Percentiles rank a stretch among this genome's conserved stretches.
phyloP scores from a whole-genome alignment of 73 alveolate species.

The Stentor coeruleus region DNA sequence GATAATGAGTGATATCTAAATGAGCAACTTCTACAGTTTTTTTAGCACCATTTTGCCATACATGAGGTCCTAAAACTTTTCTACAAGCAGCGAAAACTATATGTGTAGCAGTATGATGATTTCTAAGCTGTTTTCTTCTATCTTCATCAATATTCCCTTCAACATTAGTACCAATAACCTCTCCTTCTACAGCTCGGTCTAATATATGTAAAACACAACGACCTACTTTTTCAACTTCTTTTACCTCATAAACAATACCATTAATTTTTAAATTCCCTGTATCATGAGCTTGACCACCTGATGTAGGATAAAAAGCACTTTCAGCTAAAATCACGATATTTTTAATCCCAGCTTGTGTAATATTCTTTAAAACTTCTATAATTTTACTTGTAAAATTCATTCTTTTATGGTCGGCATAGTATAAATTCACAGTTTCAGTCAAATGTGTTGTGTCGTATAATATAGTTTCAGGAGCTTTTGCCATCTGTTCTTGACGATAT shows the following conservation, averaged over 20 bases:
- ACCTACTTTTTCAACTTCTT: conserved; percentile 94
- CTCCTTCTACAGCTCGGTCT: conserved; percentile 71
- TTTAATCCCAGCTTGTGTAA: conserved; percentile 55
- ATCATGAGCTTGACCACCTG: conserved; percentile 97
- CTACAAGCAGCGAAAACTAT: conserved; percentile 95
- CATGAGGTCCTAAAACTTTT: conserved; percentile 97
- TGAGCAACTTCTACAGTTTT: conserved; percentile 95
- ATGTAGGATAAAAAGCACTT: conserved; percentile 94
- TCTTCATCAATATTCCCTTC: conserved; percentile 75
- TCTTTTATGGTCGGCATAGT: conserved; percentile 81
- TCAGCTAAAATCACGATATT: conserved; percentile 88
- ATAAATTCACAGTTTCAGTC: conserved; percentile 87
- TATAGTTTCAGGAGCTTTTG: conserved; percentile 91
- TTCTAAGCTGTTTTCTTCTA: conserved; percentile 89
- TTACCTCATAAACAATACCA: conserved; percentile 63
- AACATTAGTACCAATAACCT: conserved; percentile 56
- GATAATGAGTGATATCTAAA: conserved; percentile 95
- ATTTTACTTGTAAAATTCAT: conserved; percentile 76
- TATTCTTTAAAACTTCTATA: conserved; percentile 86
- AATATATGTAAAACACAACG: conserved; percentile 88
- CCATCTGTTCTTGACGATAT: conserved; percentile 80
- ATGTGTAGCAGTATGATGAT: conserved; percentile 98
- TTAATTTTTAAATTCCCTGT: conserved; percentile 71
- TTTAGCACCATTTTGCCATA: conserved; percentile 99
- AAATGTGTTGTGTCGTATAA: conserved; percentile 89